Conservation (phyloP, 2,329 filamentous ascomycete species). For the Sporothrix luriei region DNA sequence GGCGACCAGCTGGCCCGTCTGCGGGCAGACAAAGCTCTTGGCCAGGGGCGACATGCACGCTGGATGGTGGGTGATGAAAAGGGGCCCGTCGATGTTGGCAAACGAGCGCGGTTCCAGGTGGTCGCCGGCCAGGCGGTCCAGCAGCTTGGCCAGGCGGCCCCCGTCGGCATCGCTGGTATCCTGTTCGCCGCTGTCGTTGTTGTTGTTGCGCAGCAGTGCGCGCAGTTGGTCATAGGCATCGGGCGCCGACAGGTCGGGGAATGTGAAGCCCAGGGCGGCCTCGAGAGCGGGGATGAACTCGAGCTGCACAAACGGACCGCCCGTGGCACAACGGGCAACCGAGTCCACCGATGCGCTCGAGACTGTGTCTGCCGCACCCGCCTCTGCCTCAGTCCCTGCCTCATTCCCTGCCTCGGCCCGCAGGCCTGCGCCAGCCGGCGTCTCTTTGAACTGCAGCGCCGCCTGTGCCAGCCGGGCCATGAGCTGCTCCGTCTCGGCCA, state of each 20-base stretch:
- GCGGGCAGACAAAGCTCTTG: conserved; percentile 76
- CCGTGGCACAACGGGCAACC: conserved; percentile 24
- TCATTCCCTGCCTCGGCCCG: background rate
- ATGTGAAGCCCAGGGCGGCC: conserved; percentile 60
- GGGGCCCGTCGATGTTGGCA: conserved; percentile 54
- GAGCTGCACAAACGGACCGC: conserved; percentile 63
- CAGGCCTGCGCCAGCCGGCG: conserved; percentile 37
- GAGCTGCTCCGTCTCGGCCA: conserved; percentile 73
- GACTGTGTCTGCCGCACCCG: background rate
- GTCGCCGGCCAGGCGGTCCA: conserved; percentile 75
- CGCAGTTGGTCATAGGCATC: conserved; percentile 63
- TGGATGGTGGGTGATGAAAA: conserved; percentile 88
- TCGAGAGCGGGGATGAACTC: conserved; percentile 85
- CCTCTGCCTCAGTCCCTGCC: background rate
- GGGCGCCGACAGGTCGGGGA: conserved; percentile 64
- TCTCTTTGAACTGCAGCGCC: conserved; percentile 41
- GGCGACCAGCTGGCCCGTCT: conserved; percentile 70
- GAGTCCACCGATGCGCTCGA: background rate
- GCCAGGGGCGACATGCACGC: conserved; percentile 88
- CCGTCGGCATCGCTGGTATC: conserved; percentile 64
- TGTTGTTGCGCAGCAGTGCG: conserved; percentile 40
- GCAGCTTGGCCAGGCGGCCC: conserved; percentile 65
- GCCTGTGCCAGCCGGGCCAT: conserved; percentile 57
- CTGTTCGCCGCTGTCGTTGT: conserved; percentile 35
- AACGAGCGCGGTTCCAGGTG: conserved; percentile 71